Evolutionary conservation across 73 alveolate species (phyloP), one percentile per base, ranked within the genome.

Genomic region (Paramecium tetraurelia): DNA sequence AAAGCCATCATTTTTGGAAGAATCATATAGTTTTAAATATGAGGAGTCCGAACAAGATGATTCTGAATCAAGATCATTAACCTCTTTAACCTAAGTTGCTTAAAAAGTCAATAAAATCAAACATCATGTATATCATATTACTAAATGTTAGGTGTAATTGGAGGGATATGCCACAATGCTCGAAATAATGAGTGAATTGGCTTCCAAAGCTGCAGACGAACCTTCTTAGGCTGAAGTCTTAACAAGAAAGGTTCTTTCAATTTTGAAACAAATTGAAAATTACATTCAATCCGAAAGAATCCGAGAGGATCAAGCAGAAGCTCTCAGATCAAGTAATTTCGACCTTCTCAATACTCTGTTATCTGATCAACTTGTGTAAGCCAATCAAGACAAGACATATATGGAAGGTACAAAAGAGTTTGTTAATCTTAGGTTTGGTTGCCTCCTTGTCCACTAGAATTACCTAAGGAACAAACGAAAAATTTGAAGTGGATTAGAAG

Each of bases 261-360:
- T 80, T 2, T 63, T 80, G n/a, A 80, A 80, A 80, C 43, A 80
- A 80, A 22, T 80, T 9, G 90, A 80, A 80, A 48, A 48, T 44
- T 80, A 80, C 18, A 80, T 80, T 80, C n/a, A 80, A 80, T 44
- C 90, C 10, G 90, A 80, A 80, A 80, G 90, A 80, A 80, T 80
- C 1, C 43, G 90, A 80, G 90, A 80, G n/a, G 90, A 80, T 48
- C 22, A 80, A 46, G 90, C 90, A 41, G 90, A 80, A 80, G 46
- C 46, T 14, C 22, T 43, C 5, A 80, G 90, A 80, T 41, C 24
- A 20, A 24, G 38, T 43, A 48, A 41, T 12, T 80, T 80, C 14
- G 75, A 41, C 7, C 35, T 48, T n/a, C 70, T 80, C 2, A 80
- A 80, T 14, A 24, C 46, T 31, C n/a, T 80, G 11, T 48, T 80